Evolutionary conservation across 441 rosid species (phyloP).

Genomic region (Hura crepitans): DNA sequence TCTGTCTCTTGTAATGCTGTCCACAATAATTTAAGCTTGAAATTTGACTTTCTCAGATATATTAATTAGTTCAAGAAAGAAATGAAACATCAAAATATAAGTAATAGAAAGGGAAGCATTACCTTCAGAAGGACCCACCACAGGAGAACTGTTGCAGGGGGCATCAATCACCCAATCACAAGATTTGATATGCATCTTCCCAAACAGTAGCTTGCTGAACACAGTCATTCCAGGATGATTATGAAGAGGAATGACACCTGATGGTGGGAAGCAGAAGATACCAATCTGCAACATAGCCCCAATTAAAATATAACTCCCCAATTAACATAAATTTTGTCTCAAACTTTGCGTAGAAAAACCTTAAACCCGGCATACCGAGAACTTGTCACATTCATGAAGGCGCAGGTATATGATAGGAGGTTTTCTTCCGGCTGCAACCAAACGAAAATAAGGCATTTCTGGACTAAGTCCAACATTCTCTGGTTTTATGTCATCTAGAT

Average conservation of each 20-base stretch:
- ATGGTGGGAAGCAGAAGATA: slow-evolving; percentile 88
- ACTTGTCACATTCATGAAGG: slow-evolving; percentile 49
- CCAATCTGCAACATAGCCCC: slow-evolving; percentile 52
- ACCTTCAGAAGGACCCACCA: slow-evolving; percentile 32
- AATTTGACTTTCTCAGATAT: neutral
- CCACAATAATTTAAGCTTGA: neutral
- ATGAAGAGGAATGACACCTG: slow-evolving; percentile 82
- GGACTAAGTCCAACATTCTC: slow-evolving; percentile 56
- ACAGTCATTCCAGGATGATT: slow-evolving; percentile 98
- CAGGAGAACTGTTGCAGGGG: slow-evolving; percentile 35
- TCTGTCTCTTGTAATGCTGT: neutral
- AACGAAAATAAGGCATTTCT: slow-evolving; percentile 44
- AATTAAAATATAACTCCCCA: neutral
- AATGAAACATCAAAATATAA: neutral
- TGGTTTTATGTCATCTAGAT: slow-evolving; percentile 53
- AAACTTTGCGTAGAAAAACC: neutral
- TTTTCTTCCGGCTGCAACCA: neutral
- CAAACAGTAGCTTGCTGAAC: slow-evolving; percentile 85
- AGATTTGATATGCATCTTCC: slow-evolving; percentile 88
- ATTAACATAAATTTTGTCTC: neutral
- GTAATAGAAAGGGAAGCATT: slow-evolving; percentile 4
- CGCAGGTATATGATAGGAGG: slow-evolving; percentile 60
- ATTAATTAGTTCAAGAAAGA: neutral
- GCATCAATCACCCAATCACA: slow-evolving; percentile 73
- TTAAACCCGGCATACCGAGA: slow-evolving; percentile 49